Base-by-base conservation (phyloP, 805 yeast species). In the Priceomyces fermenticarens region DNA sequence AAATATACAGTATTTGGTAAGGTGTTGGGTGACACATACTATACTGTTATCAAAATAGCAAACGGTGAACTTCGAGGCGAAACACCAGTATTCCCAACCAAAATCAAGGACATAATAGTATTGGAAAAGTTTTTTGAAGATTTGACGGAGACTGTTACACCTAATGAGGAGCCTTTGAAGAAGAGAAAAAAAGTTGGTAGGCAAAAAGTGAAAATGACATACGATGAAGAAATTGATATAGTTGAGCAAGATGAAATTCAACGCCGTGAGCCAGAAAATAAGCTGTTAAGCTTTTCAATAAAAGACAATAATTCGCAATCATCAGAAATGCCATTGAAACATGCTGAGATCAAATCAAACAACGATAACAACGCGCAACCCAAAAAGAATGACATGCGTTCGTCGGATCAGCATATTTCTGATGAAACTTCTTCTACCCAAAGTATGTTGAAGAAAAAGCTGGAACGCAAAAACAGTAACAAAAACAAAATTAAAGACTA, bases 11-110 rank as follows among this genome's bases (percentile, higher is more conserved):
- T 80, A 15, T 68, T 83, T 48, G 91, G 90, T 2, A 73, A 76
- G 43, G 63, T 83, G 10, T 72, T 72, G 2, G 86, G 79, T 3
- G 77, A 77, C 27, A 65, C 82, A 0, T 67, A 79, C 3, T 85
- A 70, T 60, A 75, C 67, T 25, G 73, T 80, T 10, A 56, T 74
- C 28, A 65, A 67, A 35, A 79, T 83, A 4, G 55, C 67, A 3
- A 76, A 74, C 30, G 65, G 73, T 10, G 84, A 79, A 46, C 40
- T 71, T 32, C 64, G 59, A 15, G 69, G 60, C 6, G 68, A 57
- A 3, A 50, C 54, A 13, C 85, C 83, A 1, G 30, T 77, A 10
- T 80, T 71, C 48, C 86, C 88, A 0, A 72, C 75, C 0, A 54
- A 42, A 17, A 67, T 84, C 11, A 52, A 50, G 2, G 58, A 53